A percentile compares a stretch with the other conserved stretches of the same genome.
Conservation (phyloP, 805 yeast species). For the Komagataella pastoris region DNA sequence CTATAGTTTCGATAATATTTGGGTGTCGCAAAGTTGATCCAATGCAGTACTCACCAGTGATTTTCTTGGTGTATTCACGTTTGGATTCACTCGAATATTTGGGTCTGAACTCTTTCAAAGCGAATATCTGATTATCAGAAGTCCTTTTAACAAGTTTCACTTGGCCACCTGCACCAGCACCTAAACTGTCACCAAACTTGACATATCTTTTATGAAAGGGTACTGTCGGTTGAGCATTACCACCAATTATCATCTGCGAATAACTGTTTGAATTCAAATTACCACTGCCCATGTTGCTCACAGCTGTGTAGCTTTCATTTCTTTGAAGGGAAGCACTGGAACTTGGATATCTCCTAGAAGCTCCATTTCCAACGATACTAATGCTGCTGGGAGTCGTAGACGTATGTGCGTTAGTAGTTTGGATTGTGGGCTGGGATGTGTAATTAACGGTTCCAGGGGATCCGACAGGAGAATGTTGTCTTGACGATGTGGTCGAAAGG, state of each 20-base stretch:
- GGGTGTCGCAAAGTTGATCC: slow-evolving; percentile 86
- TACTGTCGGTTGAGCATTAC: slow-evolving; percentile 25
- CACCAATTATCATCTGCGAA: slow-evolving; percentile 17
- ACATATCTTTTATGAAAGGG: slow-evolving; percentile 70
- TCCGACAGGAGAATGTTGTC: background rate
- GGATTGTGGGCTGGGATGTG: slow-evolving; percentile 3
- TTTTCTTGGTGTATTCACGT: slow-evolving; percentile 82
- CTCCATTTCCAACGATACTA: background rate
- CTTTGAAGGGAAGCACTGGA: background rate
- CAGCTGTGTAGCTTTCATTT: slow-evolving; percentile 2
- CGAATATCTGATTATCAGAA: slow-evolving; percentile 62
- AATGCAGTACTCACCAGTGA: slow-evolving; percentile 89
- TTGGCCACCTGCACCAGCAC: slow-evolving; percentile 93
- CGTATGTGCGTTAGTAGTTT: background rate
- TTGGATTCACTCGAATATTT: slow-evolving; percentile 61
- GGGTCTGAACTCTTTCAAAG: slow-evolving; percentile 84
- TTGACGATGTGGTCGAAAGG: background rate
- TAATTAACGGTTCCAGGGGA: background rate
- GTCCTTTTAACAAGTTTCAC: slow-evolving; percentile 63
- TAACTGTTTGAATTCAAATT: slow-evolving; percentile 1
- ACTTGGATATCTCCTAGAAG: background rate
- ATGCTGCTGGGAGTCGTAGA: background rate
- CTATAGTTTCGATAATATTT: slow-evolving; percentile 82
- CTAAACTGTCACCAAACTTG: slow-evolving; percentile 74
- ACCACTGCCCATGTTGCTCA: slow-evolving; percentile 3